Percentiles rank a stretch among this genome's conserved stretches.
These are phyloP conservation scores for Mortierella polycephala DNA, from an alignment of 371 early-diverging fungal genomes.

Conservation along the genomic window DNA sequence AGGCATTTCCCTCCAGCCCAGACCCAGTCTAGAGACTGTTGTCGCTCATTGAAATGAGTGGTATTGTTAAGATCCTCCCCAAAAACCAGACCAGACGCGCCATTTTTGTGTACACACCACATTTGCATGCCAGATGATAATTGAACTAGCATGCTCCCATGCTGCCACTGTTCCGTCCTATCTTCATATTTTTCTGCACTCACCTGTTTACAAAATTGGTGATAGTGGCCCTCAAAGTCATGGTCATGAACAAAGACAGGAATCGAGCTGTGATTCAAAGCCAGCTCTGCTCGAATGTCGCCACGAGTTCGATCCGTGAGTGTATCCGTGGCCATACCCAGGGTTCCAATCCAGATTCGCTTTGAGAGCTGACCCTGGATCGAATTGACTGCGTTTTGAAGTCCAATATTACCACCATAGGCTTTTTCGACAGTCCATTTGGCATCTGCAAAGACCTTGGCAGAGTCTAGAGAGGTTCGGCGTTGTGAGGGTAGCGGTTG, in stretches of 20 bases:
- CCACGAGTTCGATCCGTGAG: constrained; percentile 69
- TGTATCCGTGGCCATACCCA: constrained; percentile 79
- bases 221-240: constrained; percentile 88
- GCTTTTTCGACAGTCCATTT: constrained; percentile 78
- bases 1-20: no score
- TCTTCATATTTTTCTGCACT: not conserved
- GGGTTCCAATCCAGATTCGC: constrained; percentile 80
- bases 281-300: constrained; percentile 68
- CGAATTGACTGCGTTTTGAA: constrained; percentile 87
- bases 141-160: no score
- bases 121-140: no score
- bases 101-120: no score
- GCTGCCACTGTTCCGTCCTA: no score
- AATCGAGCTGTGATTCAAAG: constrained; percentile 68
- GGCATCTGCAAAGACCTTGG: constrained; percentile 62
- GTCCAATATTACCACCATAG: constrained; percentile 86
- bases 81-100: no score
- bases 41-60: no score
- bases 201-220: constrained; percentile 93
- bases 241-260: constrained; percentile 89
- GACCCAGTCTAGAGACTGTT: no score
- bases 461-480: constrained; percentile 57
- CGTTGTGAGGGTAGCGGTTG: constrained; percentile 17
- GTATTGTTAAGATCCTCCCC: no score
- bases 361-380: constrained; percentile 64